Conservation (phyloP, 768 basidiomycete species). For the Gymnopilus junonius region DNA sequence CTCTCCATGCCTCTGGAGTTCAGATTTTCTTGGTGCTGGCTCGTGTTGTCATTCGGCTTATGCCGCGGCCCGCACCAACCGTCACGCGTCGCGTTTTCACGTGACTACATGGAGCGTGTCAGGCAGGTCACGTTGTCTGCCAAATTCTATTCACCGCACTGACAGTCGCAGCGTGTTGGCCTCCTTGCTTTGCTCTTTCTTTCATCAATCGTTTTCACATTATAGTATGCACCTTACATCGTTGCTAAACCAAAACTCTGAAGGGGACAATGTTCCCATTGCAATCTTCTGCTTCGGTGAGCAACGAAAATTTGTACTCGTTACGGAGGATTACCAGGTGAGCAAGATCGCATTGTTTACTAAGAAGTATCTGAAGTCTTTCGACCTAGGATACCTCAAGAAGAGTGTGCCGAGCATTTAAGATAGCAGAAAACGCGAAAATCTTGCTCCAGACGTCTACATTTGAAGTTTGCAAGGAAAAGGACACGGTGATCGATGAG, state of each 20-base stretch:
- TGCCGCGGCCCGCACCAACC: too few species aligned
- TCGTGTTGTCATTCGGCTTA: too few species aligned
- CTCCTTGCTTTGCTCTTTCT: neutral
- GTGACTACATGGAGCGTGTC: neutral
- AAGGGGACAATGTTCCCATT: slow-evolving; percentile 26
- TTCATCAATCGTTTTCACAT: neutral
- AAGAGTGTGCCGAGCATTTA: slow-evolving; percentile 21
- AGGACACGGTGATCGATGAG: slow-evolving; percentile 32
- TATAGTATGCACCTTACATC: slow-evolving; percentile 26
- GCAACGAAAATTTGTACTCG: slow-evolving; percentile 28
- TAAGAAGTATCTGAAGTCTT: neutral
- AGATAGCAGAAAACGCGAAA: slow-evolving; percentile 4
- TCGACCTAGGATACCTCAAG: slow-evolving; percentile 26
- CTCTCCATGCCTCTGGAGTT: too few species aligned
- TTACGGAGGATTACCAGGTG: slow-evolving; percentile 30
- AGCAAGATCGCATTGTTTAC: neutral
- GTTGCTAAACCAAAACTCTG: slow-evolving; percentile 20
- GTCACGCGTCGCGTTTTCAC: neutral
- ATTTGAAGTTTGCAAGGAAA: slow-evolving; percentile 33
- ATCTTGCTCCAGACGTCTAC: slow-evolving; percentile 28
- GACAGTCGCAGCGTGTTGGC: neutral
- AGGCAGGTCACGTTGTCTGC: neutral
- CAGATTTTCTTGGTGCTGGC: too few species aligned
- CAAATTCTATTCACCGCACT: neutral
- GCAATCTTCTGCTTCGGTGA: slow-evolving; percentile 25